Evolutionary conservation across 805 yeast genomes (phyloP).

Genomic region (Kluyveromyces dobzhanskii): DNA sequence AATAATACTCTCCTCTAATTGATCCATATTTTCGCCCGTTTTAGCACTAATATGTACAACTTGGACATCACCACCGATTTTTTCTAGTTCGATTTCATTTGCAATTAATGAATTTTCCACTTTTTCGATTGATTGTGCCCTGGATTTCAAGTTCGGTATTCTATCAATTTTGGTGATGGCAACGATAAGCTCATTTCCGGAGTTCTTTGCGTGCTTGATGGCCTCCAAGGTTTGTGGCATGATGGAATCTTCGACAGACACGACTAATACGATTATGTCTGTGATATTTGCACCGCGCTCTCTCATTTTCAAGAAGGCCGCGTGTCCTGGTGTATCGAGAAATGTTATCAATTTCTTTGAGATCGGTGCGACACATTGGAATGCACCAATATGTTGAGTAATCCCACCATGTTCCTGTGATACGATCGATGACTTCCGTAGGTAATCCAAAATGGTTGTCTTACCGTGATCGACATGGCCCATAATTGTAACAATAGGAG

Average conservation of each 20-base stretch:
- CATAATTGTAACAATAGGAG: constrained; percentile 96
- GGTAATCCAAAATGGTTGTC: constrained; percentile 82
- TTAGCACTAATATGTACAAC: constrained; percentile 81
- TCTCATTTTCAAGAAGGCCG: constrained; percentile 92
- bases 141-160: constrained; percentile 29
- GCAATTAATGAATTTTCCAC: constrained; percentile 71
- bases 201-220: constrained; percentile 76
- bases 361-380: constrained; percentile 71
- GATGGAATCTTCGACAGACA: constrained; percentile 95
- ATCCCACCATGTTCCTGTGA: constrained; percentile 90
- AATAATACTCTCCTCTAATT: constrained; percentile 80
- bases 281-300: constrained; percentile 94
- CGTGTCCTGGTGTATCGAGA: constrained; percentile 96
- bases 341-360: constrained; percentile 77
- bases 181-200: constrained; percentile 50
- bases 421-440: constrained; percentile 79
- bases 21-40: constrained; percentile 84
- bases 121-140: constrained; percentile 60
- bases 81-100: constrained; percentile 78
- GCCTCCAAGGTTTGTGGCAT: constrained; percentile 98
- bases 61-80: constrained; percentile 92
- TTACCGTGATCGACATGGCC: constrained; percentile 99
- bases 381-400: constrained; percentile 97
- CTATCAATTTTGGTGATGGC: constrained; percentile 91
- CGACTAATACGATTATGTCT: constrained; percentile 85